Evolutionary conservation across 768 basidiomycete genomes (phyloP).

Genomic region (Mycena latifolia): DNA sequence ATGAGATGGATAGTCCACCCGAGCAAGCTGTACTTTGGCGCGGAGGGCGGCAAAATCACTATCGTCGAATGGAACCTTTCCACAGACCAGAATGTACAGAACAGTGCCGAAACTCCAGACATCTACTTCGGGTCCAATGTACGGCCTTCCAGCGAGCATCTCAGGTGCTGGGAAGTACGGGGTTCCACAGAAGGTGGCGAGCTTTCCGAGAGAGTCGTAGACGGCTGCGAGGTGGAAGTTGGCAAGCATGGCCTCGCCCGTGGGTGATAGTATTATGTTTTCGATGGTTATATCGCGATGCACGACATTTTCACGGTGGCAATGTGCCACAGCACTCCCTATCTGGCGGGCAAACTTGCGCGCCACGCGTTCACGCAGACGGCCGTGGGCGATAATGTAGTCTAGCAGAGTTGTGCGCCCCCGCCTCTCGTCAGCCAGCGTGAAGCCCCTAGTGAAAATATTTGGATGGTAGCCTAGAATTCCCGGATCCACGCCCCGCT

Average conservation of each 20-base stretch:
- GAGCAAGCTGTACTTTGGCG: conserved; percentile 96
- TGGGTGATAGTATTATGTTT: conserved; percentile 97
- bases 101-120: conserved; percentile 99
- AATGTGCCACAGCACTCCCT: conserved; percentile 93
- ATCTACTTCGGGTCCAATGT: no score
- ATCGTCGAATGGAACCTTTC: conserved; percentile 98
- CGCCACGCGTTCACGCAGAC: conserved; percentile 94
- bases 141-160: conserved; percentile 93
- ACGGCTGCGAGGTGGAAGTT: conserved; percentile 98
- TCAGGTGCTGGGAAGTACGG: conserved; percentile 99
- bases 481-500: no score
- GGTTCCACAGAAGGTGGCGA: conserved; percentile 94
- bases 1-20: conserved; percentile 97
- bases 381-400: conserved; percentile 99
- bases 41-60: conserved; percentile 97
- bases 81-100: conserved; percentile 96
- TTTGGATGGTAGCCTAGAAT: no score
- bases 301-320: conserved; percentile 95
- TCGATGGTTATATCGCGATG: conserved; percentile 99
- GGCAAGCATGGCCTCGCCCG: conserved; percentile 98
- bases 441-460: no score
- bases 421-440: no score
- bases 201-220: conserved; percentile 82
- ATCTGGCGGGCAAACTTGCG: conserved; percentile 98
- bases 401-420: no score